Evolutionary conservation across 345 rosid species (phyloP), one percentile per base, ranked within the genome.

Genomic region (Salix koriyanagi): DNA sequence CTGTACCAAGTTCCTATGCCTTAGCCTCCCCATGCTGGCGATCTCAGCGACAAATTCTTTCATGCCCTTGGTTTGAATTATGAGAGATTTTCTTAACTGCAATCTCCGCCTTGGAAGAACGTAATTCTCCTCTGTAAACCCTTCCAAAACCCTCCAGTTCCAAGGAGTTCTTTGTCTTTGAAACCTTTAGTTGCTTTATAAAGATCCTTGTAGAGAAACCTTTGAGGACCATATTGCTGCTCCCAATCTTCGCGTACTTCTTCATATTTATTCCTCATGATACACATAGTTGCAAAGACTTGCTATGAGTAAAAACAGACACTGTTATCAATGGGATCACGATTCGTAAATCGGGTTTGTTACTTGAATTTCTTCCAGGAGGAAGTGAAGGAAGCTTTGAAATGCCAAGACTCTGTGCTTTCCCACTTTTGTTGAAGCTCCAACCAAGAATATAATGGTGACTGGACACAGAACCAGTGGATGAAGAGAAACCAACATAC

Each of bases 241-340:
- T 78, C 80, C 80, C 80, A 78, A 54, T 78, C 80, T 26, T 78
- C 80, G 7, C 16, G 64, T 39, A 78, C 65, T 34, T 78, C 80
- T 65, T 65, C 75, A 56, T 65, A 72, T 54, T 26, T 72, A 54
- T 65, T 78, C 66, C 48, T 78, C 42, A 67, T 65, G 6, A 71
- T 18, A 56, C 52, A 78, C 42, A 56, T 3, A 5, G 42, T 42
- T 19, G 69, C 68, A 32, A 32, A 30, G 37, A 36, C 67, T 28
- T 34, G 70, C 10, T 14, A 58, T 37, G 52, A 78, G 25, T n/a
- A 6, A 72, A 7, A 42, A 72, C 5, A 18, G 25, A 11, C 34
- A 34, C 66, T 10, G 46, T 26, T 48, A 78, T 13, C 19, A 25
- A 23, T 19, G 72, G 67, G 25, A 60, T 13, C n/a, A 71, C 14